These are phyloP conservation scores for Pezicula neosporulosa DNA, from an alignment of 2,329 filamentous ascomycete genomes.

Conservation along the genomic window DNA sequence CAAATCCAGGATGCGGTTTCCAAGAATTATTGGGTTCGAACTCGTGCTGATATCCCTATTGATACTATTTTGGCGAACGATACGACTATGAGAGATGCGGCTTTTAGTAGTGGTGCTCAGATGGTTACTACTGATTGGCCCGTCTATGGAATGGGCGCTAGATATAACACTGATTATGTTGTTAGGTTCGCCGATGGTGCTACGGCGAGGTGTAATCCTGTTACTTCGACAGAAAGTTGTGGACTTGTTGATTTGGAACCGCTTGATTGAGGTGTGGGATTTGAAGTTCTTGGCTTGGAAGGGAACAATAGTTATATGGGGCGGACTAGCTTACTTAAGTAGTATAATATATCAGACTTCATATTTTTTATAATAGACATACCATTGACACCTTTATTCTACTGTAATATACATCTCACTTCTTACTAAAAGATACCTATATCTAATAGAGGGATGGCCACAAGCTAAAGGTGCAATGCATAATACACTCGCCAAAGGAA, in stretches of 20 bases:
- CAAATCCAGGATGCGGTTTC: neutral
- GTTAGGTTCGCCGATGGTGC: slow-evolving; percentile 12
- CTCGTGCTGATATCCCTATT: slow-evolving; percentile 42
- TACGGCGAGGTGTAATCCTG: neutral
- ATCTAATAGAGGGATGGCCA: no score
- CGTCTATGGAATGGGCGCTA: slow-evolving; percentile 39
- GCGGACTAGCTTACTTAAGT: no score
- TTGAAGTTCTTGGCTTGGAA: no score
- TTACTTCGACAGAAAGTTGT: neutral
- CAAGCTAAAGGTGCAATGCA: no score
- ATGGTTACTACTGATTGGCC: slow-evolving; percentile 47
- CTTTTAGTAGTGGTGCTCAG: slow-evolving; percentile 44
- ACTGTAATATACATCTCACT: no score
- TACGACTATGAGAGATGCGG: slow-evolving; percentile 32
- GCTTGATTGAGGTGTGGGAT: no score
- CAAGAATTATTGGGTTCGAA: slow-evolving; percentile 34
- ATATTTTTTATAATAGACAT: no score
- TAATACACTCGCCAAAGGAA: no score
- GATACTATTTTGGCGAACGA: slow-evolving; percentile 37
- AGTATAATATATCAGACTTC: no score
- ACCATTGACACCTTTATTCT: no score
- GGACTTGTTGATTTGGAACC: neutral
- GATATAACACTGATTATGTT: slow-evolving; percentile 45
- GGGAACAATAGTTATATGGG: no score
- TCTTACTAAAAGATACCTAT: no score